A percentile compares a stretch with the other conserved stretches of the same genome.
These are phyloP conservation scores for Xylaria sp. DNA, from an alignment of 2,329 filamentous ascomycete genomes.

Conservation along the genomic window DNA sequence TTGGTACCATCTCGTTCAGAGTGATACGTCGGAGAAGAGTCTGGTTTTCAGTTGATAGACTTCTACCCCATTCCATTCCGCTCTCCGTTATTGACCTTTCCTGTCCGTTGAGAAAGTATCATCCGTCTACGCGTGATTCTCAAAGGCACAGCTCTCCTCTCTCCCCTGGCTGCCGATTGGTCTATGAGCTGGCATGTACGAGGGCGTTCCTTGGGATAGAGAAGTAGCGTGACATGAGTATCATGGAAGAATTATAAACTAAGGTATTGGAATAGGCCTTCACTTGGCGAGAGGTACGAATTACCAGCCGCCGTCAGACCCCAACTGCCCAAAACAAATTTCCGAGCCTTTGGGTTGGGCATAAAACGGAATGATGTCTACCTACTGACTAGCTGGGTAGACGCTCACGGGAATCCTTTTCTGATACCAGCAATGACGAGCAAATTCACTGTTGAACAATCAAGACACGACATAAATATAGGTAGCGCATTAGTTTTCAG, in stretches of 20 bases:
- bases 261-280: neutral
- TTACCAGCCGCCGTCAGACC: no score
- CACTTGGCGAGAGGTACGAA: neutral
- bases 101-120: neutral
- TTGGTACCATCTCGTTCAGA: neutral
- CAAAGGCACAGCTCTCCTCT: neutral
- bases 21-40: neutral
- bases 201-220: neutral
- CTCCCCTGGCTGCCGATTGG: neutral
- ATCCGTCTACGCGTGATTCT: neutral
- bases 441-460: neutral
- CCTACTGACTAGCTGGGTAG: no score
- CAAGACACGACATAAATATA: slow-evolving; percentile 1
- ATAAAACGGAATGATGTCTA: neutral
- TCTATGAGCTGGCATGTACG: neutral
- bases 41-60: neutral
- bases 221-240: neutral
- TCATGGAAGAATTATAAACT: neutral
- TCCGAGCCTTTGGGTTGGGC: neutral
- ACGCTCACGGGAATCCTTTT: neutral
- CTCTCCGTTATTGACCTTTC: neutral
- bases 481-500: neutral
- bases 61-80: neutral
- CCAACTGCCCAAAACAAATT: neutral
- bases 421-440: neutral